Conservation (phyloP, 1,284 basidiomycete genomes). For the Fomitopsis pinicola region DNA sequence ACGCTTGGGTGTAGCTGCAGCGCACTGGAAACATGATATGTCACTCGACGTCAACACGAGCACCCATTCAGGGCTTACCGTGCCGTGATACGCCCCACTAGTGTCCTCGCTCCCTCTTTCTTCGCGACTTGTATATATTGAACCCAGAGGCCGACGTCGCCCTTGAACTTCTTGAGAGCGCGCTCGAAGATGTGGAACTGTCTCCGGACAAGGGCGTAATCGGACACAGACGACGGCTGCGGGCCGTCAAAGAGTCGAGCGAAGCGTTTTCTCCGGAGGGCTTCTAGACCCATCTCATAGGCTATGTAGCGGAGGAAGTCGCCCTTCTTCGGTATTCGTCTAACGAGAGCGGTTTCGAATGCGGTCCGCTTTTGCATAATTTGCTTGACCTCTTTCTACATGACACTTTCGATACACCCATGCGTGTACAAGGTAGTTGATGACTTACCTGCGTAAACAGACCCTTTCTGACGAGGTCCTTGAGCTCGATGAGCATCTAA, state of each 20-base stretch:
- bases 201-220: conserved; percentile 77
- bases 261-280: conserved; percentile 70
- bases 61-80: conserved; percentile 41
- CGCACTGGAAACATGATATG: conserved; percentile 48
- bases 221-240: conserved; percentile 65
- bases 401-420: conserved; percentile 6
- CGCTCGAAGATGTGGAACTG: conserved; percentile 91
- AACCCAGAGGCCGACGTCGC: conserved; percentile 83
- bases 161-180: conserved; percentile 85
- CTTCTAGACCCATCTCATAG: conserved; percentile 90
- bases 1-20: conserved; percentile 83
- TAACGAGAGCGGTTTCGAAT: conserved; percentile 82
- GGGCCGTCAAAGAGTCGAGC: conserved; percentile 47
- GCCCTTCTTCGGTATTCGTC: conserved; percentile 78
- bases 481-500: conserved; percentile 92
- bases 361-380: conserved; percentile 84
- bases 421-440: neutral
- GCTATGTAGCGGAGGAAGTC: conserved; percentile 91
- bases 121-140: conserved; percentile 86
- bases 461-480: conserved; percentile 85
- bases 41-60: neutral
- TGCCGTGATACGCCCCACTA: conserved; percentile 77
- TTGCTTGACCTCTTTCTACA: conserved; percentile 74
- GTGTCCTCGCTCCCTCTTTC: conserved; percentile 72
- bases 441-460: conserved; percentile 77